Evolutionary conservation across 768 basidiomycete genomes (phyloP), one percentile per base, ranked within the genome.

Genomic region (Podaxis carcinomalis): DNA sequence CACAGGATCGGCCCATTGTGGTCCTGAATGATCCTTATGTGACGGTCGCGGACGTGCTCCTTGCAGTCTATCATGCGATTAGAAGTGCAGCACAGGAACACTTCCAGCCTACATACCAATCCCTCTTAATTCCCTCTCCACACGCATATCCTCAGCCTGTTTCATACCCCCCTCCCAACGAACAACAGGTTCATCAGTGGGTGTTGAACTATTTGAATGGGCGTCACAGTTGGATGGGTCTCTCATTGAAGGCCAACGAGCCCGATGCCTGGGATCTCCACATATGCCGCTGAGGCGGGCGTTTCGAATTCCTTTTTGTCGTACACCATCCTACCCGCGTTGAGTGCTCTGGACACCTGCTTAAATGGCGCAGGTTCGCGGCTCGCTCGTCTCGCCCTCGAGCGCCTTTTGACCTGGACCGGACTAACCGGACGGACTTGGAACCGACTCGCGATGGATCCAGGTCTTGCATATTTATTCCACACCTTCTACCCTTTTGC

Each of bases 1-100:
- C 52, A 4, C 19, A 21, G 19, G 59, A 61, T 39, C 28, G 59
- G 10, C 59, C 59, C 2, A 61, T 61, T 40, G 59, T 61, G 28
- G 39, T 55, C n/a, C 21, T 35, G 3, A 16, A n/a, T 1, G 32
- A 61, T n/a, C 52, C 59, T 4, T 61, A 47, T 16, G 59, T 61
- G 32, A 54, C 59, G 7, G 36, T 54, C 14, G 52, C n/a, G 3
- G 59, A 55, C 19, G 59, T 61, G 21, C 53, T 61, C 7, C 2
- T 23, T 11, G 13, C 27, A 7, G 59, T 61, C 47, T 54, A 61
- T 25, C 1, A 23, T 6, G 46, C 35, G 4, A 61, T 61, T n/a
- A 54, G 59, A 35, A 4, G 2, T 9, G 53, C 40, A 21, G 59
- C 59, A 27, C 52, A 27, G 25, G 52, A 61, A 7, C 21, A 32